Evolutionary conservation across 345 rosid species (phyloP).

Genomic region (Iberis pinnata): DNA sequence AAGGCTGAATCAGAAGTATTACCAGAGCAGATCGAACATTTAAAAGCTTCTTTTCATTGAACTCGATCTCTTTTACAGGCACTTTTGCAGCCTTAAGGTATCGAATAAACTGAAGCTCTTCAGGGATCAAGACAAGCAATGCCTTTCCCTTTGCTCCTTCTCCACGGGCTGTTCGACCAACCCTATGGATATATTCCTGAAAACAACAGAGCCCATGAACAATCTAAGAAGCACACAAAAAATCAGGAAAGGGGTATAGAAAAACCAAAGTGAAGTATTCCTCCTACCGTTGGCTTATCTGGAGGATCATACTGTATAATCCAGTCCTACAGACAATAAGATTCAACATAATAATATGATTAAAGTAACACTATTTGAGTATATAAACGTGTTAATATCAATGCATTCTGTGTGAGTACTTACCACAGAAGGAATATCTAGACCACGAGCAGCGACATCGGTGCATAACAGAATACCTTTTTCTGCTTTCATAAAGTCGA

Average conservation of each 20-base stretch:
- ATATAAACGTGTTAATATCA: neutral
- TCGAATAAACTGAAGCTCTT: constrained; percentile 73
- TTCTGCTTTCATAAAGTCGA: constrained; percentile 80
- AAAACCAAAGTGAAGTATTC: no score
- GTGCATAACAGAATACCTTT: constrained; percentile 89
- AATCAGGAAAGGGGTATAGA: neutral
- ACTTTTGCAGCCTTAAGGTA: constrained; percentile 94
- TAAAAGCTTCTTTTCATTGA: no score
- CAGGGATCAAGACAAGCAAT: constrained; percentile 70
- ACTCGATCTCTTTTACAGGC: no score
- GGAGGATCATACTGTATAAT: constrained; percentile 98
- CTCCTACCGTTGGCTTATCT: constrained; percentile 82
- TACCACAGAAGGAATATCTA: constrained; percentile 97
- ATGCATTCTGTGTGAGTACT: no score
- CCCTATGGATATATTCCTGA: constrained; percentile 96
- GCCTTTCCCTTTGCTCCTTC: constrained; percentile 96
- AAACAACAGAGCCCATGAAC: neutral
- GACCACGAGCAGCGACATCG: constrained; percentile 97
- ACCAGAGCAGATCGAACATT: no score
- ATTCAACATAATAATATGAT: neutral
- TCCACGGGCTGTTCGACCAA: constrained; percentile 99
- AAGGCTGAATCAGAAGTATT: no score
- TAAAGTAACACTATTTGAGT: neutral
- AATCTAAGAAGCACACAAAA: neutral
- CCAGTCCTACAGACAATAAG: constrained; percentile 64